Conservation (phyloP, 345 rosid genomes). For the Raphanus raphanistrum region DNA sequence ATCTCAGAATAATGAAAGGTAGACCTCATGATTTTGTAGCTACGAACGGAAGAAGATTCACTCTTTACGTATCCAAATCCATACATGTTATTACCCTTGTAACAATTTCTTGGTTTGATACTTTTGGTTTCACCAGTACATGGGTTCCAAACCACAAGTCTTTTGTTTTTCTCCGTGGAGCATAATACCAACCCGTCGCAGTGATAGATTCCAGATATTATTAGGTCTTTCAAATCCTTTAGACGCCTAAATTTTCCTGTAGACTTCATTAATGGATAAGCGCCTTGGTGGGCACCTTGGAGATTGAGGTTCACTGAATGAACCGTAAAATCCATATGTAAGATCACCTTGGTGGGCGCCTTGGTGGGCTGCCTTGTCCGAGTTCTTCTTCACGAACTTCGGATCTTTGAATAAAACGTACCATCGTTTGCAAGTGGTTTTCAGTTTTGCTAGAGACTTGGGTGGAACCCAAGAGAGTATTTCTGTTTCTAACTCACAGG, state of each 20-base stretch:
- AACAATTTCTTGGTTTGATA: background rate
- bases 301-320: background rate
- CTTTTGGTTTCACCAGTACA: background rate
- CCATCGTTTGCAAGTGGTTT: background rate
- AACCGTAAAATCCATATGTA: background rate
- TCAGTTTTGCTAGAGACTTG: background rate
- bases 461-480: background rate
- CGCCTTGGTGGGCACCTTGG: background rate
- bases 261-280: background rate
- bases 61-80: background rate
- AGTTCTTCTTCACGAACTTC: background rate
- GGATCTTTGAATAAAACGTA: background rate
- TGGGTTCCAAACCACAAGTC: background rate
- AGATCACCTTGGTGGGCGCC: too few relatives aligned
- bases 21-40: background rate
- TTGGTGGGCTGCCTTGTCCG: background rate
- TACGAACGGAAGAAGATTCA: background rate
- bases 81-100: background rate
- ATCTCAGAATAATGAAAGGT: background rate
- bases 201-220: background rate
- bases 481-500: background rate
- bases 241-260: background rate
- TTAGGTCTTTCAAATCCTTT: background rate
- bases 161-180: background rate
- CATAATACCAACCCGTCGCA: background rate